Base-by-base conservation (phyloP, 2,329 filamentous ascomycete species). In the Periconia sp. region DNA sequence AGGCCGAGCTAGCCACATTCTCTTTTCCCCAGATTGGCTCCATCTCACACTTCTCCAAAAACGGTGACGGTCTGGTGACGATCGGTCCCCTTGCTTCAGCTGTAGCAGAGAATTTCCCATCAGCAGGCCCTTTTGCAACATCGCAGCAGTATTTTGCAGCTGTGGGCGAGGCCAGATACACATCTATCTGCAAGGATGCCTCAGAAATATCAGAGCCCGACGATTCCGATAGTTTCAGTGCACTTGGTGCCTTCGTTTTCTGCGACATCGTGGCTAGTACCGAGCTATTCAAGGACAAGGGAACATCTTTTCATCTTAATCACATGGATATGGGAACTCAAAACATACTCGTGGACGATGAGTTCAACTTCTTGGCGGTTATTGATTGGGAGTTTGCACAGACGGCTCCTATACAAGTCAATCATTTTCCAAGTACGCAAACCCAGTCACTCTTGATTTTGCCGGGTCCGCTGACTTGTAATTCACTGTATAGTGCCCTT, bases 301-400 rank as follows among this genome's bases (percentile, higher is more conserved):
- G 33, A n/a, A 47, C 18, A 33, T 44, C 30, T 13, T 68, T 64
- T 52, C 64, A 60, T 35, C 52, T 73, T 1, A 68, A 68, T 43
- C 64, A 73, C 52, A 72, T 73, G 63, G 68, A 73, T 49, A 58
- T 74, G 17, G 66, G 68, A 31, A 63, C 61, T 6, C 65, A 73
- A 46, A 71, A 74, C 47, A 66, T 74, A 18, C 52, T 74, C 1
- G 60, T 73, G 17, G 68, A 72, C 41, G 58, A 65, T 20, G 48
- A 62, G 14, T 65, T 66, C 45, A 65, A 70, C 52, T 64, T 72
- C 55, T 23, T 72, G 1, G 66, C 69, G 41, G 30, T 70, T 35
- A 72, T 72, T 50, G 62, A 73, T 53, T 70, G 64, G 68, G 70
- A 73, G 47, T 66, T 68, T 44, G 68, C 70, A 18, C 66, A 72